Conservation (phyloP, 495 filamentous ascomycete genomes). For the Bathelium albidoporum region DNA sequence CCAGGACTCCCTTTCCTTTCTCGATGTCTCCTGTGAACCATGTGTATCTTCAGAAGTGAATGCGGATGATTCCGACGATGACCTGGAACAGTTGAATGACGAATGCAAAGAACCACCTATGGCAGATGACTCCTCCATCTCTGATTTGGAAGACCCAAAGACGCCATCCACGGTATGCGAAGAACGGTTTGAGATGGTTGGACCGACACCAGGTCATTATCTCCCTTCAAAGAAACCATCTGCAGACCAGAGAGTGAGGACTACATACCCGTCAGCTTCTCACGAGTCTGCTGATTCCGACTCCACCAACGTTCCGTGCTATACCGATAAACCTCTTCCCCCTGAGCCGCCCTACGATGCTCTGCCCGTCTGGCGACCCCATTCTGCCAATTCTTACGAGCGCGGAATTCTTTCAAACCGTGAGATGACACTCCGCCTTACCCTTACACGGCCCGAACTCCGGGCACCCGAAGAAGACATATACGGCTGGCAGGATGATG, state of each 20-base stretch:
- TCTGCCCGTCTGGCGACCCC: not conserved
- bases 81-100: not conserved
- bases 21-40: not conserved
- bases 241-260: not conserved
- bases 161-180: not conserved
- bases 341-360: not conserved
- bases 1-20: not conserved
- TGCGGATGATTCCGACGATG: not conserved
- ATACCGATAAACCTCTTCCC: not conserved
- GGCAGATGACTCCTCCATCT: constrained; percentile 10
- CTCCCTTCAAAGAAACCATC: not conserved
- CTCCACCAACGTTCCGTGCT: not conserved
- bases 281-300: not conserved
- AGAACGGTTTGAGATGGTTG: not conserved
- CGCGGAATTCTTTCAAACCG: constrained; percentile 36
- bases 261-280: not conserved
- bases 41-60: not conserved
- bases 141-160: constrained; percentile 8
- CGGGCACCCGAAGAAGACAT: constrained; percentile 55
- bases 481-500: constrained; percentile 40
- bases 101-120: not conserved
- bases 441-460: constrained; percentile 79
- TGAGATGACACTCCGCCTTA: constrained; percentile 95
- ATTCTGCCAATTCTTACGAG: not conserved
- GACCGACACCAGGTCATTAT: not conserved